Percentiles rank a stretch among this genome's conserved stretches.
Evolutionary conservation across 495 filamentous ascomycete genomes (phyloP).

Genomic region (Hamigera avellanea): DNA sequence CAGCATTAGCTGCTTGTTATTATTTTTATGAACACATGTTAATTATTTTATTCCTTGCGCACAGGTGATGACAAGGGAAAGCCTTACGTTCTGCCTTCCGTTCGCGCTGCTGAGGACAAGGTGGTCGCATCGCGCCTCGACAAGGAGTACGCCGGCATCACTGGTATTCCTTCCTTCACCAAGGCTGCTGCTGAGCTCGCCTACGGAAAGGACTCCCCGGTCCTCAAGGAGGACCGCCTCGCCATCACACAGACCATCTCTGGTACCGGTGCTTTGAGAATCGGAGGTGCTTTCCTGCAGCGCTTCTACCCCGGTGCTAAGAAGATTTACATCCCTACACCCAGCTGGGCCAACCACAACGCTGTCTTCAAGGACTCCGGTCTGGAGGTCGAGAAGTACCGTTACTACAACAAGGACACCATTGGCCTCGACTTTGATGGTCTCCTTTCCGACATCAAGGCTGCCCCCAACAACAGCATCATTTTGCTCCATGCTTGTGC

Average conservation of each 20-base stretch:
- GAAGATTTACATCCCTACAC: conserved; percentile 89
- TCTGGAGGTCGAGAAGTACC: conserved; percentile 82
- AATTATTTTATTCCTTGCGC: not conserved
- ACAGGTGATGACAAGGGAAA: conserved; percentile 89
- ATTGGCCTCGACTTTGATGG: conserved; percentile 97
- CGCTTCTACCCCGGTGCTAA: conserved; percentile 83
- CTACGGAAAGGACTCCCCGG: conserved; percentile 69
- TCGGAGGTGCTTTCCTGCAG: conserved; percentile 85
- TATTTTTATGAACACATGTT: conserved; percentile 1
- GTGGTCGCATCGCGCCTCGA: conserved; percentile 65
- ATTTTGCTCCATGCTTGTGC: conserved; percentile 95
- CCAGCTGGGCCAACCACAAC: conserved; percentile 97
- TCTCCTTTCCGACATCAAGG: conserved; percentile 82
- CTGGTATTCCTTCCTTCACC: conserved; percentile 86
- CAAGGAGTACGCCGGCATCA: conserved; percentile 98
- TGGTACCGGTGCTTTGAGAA: conserved; percentile 88
- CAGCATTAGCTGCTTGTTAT: conserved; percentile 1
- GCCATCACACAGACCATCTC: conserved; percentile 97
- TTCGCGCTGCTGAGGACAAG: conserved; percentile 78
- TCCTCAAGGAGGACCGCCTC: conserved; percentile 65
- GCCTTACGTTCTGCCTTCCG: conserved; percentile 93
- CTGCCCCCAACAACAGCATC: conserved; percentile 72
- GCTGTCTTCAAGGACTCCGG: conserved; percentile 92
- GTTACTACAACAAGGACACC: conserved; percentile 98
- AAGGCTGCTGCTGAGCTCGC: conserved; percentile 82